Base-by-base conservation (phyloP, 768 basidiomycete genomes). In the Cystobasidium tubakii region DNA sequence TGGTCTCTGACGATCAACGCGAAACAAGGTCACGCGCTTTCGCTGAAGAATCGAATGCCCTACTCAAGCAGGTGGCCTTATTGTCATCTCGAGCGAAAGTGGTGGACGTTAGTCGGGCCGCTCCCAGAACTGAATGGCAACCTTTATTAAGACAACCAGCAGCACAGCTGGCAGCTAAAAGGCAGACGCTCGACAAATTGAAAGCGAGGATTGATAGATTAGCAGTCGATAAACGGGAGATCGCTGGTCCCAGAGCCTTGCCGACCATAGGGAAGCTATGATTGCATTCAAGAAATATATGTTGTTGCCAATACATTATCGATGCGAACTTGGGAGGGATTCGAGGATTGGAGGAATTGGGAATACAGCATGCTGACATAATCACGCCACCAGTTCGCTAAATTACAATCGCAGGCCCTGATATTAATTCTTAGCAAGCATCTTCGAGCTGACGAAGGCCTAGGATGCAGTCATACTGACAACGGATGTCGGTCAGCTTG, bases 61-160 rank as follows among this genome's bases (percentile, higher is more conserved):
- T 99, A 23, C 93, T 91, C 79, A 86, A 89, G n/a, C 90, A 95
- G 75, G 89, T 97, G 10, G 88, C 94, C 77, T 85, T 85, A 76
- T 91, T 90, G 81, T 90, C 92, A 0, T 87, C 92, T 0, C 87
- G 88, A 1, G 89, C 91, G 0, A 85, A 86, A 4, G 88, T 99
- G 33, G 90, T 99, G 43, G 94, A 98, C 81, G 83, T 99, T 0
- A 73, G 75, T 27, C 43, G 66, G 3, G 46, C 75, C 21, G 21
- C 64, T 23, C 21, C 44, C 10, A 29, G n/a, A 3, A 62, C 13
- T 3, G 54, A 29, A 7, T 75, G 77, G 75, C 46, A 50, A 29
- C 70, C 63, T 6, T 25, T 46, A 3, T 33, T 27, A 19, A 66
- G 75, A n/a, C 73, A 73, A 46, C 77, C 78, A 21, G 62, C 66